Base-by-base conservation (phyloP, 2,329 filamentous ascomycete genomes). In the Pseudogymnoascus destructans region DNA sequence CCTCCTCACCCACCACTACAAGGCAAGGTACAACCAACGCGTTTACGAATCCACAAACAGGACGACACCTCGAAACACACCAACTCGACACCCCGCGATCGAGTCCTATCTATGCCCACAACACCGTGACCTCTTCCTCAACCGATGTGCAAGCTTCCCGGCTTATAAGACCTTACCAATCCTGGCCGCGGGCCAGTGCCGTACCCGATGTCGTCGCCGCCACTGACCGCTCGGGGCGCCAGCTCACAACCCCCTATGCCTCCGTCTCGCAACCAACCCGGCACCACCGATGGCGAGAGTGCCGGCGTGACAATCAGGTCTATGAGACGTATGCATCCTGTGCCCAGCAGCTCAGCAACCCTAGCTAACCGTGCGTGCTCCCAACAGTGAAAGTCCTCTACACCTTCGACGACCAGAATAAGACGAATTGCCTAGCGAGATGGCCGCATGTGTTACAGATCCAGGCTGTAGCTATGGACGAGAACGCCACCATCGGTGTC, bases 341-440 rank as follows among this genome's bases (percentile, higher is more conserved):
- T 55, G 35, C n/a, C 54, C 13, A 54, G 25, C 17, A 6, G 17
- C 17, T n/a, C 36, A 19, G 23, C 19, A 21, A 36, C 9, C 49
- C 57, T 42, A 62, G 59, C 62, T 67, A 61, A 67, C 55, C 30
- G 17, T 32, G 49, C 25, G 19, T 32, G 42, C 61, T 17, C 46
- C 56, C 40, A 63, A 63, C 71, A 95, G 91, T 97, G 72, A 97
- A 97, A 78, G 87, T 97, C 55, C 84, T 95, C 61, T 98, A 97
- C 73, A 95, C 90, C 30, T 96, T 97, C 73, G 91, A 97, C 71
- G 84, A 85, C 68, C 85, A 92, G 64, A 86, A 83, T 73, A 90
- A 90, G 72, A 85, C 89, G 63, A 91, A 92, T 69, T 96, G 90
- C 72, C 79, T 98, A 55, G 91, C 92, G 60, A 82, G 92, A 66